These are phyloP conservation scores for Claviceps maximensis DNA, from an alignment of 2,329 filamentous ascomycete genomes.

Conservation along the genomic window DNA sequence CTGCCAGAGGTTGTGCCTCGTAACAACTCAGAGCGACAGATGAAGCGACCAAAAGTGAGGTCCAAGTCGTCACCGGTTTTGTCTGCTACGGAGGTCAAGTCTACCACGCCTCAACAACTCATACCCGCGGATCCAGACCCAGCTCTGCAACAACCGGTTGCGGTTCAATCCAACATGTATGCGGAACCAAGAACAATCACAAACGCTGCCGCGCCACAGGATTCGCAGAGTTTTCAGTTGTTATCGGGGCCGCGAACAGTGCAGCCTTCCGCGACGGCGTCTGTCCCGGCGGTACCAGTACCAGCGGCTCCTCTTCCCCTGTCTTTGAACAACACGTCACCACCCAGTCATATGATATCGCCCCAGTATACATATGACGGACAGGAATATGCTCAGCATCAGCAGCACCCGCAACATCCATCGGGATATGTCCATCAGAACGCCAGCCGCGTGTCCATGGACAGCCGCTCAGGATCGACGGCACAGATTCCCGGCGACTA, in stretches of 20 bases:
- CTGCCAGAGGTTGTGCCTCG: conserved; percentile 10
- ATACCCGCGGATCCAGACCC: background rate
- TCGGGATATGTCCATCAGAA: background rate
- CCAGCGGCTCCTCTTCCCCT: background rate
- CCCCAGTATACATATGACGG: background rate
- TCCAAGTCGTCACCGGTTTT: background rate
- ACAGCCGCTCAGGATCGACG: background rate
- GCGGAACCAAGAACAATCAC: background rate
- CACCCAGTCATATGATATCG: background rate
- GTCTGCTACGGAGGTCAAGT: background rate
- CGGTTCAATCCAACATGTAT: background rate
- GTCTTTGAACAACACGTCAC: background rate
- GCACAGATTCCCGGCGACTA: background rate
- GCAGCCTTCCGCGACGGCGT: background rate
- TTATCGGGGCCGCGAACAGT: background rate
- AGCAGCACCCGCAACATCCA: background rate
- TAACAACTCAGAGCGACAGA: background rate
- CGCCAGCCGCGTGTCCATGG: background rate
- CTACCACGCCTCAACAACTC: background rate
- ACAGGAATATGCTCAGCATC: background rate
- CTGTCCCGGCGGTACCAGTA: background rate
- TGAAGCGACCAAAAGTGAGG: conserved; percentile 4
- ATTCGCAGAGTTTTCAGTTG: background rate
- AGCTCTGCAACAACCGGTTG: background rate
- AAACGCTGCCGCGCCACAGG: background rate